Base-by-base conservation (phyloP, 805 yeast genomes). In the Yarrowia sp. region DNA sequence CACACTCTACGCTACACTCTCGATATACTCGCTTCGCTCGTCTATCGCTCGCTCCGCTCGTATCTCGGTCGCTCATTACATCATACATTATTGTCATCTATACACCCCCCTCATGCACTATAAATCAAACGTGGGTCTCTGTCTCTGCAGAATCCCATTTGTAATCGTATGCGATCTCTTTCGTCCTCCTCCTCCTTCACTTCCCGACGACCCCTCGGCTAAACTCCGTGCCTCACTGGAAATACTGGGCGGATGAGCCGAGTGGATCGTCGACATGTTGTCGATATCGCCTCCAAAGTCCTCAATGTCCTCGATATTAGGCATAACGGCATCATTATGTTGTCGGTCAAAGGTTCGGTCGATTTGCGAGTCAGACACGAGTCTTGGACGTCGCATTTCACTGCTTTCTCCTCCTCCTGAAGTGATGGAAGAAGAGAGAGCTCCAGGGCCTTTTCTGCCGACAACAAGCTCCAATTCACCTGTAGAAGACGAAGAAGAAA, bases 61-160 rank as follows among this genome's bases (percentile, higher is more conserved):
- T 22, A 22, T 22, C 3, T 22, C 28, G 28, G 3, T 22, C 28
- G 28, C 4, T 22, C 28, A 22, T 22, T 22, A 22, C 28, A 22
- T 22, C 28, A 22, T 22, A 35, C 50, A n/a, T n/a, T 45, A 36
- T 45, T 14, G 35, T 45, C 32, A 7, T 43, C 50, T 44, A 28
- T 35, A 44, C 22, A 18, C 15, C n/a, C n/a, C n/a, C n/a, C n/a
- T n/a, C n/a, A 32, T 45, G 51, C 51, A 32, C 32, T 36, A 58
- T 22, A 58, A 43, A 33, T 58, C 64, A 35, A 58, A 58, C 13
- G 64, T 58, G 43, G 64, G 64, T 14, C 64, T n/a, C 14, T 58
- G 50, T 17, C 64, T n/a, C 43, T 58, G 64, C 15, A 58, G n/a
- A 41, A 55, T 55, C 10, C 47, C 61, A 38, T 55, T 55, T 1